Conservation (phyloP, 768 basidiomycete genomes). For the Rhodotorula sphaerocarpa region DNA sequence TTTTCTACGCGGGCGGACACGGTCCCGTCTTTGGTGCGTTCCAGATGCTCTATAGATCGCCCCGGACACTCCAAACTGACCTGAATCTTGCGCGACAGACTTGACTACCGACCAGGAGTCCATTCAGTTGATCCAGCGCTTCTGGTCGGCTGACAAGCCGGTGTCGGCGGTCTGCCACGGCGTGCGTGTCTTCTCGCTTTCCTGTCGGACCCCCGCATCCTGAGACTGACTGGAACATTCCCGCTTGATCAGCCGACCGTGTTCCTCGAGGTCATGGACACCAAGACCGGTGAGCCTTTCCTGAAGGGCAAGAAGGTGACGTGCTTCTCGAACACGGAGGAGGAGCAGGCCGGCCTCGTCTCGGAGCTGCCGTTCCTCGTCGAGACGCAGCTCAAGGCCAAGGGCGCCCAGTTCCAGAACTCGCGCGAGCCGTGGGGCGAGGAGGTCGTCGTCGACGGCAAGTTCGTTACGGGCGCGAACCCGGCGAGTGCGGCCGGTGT, state of each 20-base stretch:
- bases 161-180: conserved; percentile 66
- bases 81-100: not conserved
- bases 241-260: conserved; percentile 51
- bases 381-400: conserved; percentile 56
- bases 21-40: conserved; percentile 56
- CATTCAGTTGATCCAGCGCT: conserved; percentile 4
- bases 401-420: conserved; percentile 63
- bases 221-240: not conserved
- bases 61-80: conserved; percentile 50
- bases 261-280: conserved; percentile 25
- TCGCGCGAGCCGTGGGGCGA: conserved; percentile 55
- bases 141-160: conserved; percentile 58
- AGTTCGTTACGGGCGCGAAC: conserved; percentile 66
- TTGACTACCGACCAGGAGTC: conserved; percentile 8
- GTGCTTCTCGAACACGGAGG: conserved; percentile 66
- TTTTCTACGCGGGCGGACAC: conserved; percentile 66
- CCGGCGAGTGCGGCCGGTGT: conserved; percentile 57
- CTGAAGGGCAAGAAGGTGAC: conserved; percentile 51
- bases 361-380: conserved; percentile 61
- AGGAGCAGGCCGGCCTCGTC: conserved; percentile 47
- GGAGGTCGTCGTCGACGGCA: conserved; percentile 49
- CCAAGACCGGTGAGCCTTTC: conserved; percentile 11
- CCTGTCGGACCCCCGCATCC: no score
- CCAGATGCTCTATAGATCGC: conserved; percentile 44
- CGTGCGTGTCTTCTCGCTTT: not conserved